phyloP scores from a whole-genome alignment of 768 basidiomycete genomes.

The Podaxis carcinomalis region DNA sequence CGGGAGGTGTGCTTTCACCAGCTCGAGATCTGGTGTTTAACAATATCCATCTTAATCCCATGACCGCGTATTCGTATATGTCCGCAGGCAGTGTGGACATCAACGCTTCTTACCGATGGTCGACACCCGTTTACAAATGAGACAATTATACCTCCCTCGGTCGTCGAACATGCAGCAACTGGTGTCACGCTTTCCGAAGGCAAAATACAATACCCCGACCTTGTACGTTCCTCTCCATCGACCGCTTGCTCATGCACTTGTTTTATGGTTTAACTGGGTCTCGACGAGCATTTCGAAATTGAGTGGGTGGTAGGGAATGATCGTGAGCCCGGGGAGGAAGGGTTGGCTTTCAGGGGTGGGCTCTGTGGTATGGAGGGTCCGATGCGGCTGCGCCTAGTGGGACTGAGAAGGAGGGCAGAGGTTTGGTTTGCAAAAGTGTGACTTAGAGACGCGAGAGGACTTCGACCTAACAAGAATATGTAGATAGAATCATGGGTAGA shows the following conservation, averaged over 20 bases:
- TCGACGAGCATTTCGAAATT: conserved; percentile 31
- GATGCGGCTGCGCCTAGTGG: conserved; percentile 27
- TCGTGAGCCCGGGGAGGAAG: conserved; percentile 14
- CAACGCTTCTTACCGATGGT: conserved; percentile 35
- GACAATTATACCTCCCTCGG: conserved; percentile 29
- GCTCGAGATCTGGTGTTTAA: conserved; percentile 39
- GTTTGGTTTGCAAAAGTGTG: conserved; percentile 29
- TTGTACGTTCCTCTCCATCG: conserved; percentile 20
- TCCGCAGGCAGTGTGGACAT: too few species aligned
- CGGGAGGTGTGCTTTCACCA: conserved; percentile 35
- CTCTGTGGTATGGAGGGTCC: conserved; percentile 37
- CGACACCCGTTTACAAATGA: conserved; percentile 33
- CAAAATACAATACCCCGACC: conserved; percentile 32
- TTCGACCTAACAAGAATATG: too few species aligned
- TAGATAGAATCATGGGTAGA: too few species aligned
- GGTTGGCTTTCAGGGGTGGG: conserved; percentile 32
- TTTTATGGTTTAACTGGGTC: conserved; percentile 18
- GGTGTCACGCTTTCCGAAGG: conserved; percentile 30
- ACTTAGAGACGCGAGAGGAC: too few species aligned
- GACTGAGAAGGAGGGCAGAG: conserved; percentile 29
- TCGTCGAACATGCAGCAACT: conserved; percentile 32
- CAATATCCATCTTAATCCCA: too few species aligned
- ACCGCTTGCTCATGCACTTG: neutral
- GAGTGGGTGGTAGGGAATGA: conserved; percentile 30
- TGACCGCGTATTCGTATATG: too few species aligned